Base-by-base conservation (phyloP, 2,329 filamentous ascomycete genomes). In the Aspergillus fumigatiaffinis region DNA sequence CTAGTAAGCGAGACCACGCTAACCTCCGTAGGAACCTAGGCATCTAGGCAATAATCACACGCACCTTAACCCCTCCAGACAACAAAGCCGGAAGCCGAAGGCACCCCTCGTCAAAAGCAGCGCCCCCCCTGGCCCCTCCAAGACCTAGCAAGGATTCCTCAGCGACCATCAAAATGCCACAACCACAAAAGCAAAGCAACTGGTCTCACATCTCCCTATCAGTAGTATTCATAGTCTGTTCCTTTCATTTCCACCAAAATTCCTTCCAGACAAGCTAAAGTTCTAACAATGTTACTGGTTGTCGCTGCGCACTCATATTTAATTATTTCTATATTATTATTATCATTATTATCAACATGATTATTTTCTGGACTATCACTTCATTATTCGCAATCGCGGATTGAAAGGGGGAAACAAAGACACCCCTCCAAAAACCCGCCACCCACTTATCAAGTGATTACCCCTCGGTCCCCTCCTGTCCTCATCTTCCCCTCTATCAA, bases 171-270 rank as follows among this genome's bases (percentile, higher is more conserved):
- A 17, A 17, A 35, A 35, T 35, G 32, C 32, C 32, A 35, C 32
- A 32, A 32, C 29, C 12, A 35, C 12, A 14, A 35, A 35, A 35
- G 29, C 12, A 58, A 62, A 51, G 26, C 48, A 28, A 20, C 26
- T 9, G n/a, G 29, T 32, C 14, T 50, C 41, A 44, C 50, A 44
- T 49, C 44, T 17, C 50, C 52, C 41, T 35, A 44, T 28, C 51
- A 46, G 54, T 58, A 51, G 61, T 60, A 63, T 64, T 64, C 61
- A 60, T 63, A 60, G 59, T 50, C 51, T 35, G 44, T 51, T 61
- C 59, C 62, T 59, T 63, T 63, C 60, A 64, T 66, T 64, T 64
- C 63, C 63, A 66, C 63, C 54, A 47, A 20, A 52, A 44, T 56
- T 55, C 63, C 57, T 59, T 52, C 38, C 12, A 32, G 23, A 29